Evolutionary conservation across 441 rosid genomes (phyloP).

Genomic region (Gossypium laxum): DNA sequence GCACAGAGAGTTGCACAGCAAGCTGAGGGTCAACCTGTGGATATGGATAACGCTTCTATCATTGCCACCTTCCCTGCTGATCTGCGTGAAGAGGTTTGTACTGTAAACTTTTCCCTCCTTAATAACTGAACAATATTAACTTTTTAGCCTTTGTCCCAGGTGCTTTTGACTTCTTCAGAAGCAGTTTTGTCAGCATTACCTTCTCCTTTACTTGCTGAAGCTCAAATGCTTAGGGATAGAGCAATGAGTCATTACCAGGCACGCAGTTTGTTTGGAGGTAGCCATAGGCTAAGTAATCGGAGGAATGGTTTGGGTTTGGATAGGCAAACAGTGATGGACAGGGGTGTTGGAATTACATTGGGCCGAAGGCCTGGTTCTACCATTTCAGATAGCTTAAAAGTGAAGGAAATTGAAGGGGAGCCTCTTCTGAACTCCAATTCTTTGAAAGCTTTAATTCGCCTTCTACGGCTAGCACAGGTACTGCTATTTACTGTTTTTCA

Average conservation of each 20-base stretch:
- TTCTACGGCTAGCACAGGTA: conserved; percentile 85
- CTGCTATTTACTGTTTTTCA: conserved; percentile 3
- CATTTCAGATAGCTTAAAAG: conserved; percentile 52
- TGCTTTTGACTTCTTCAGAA: conserved; percentile 90
- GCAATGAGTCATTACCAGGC: conserved; percentile 98
- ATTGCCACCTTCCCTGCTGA: conserved; percentile 98
- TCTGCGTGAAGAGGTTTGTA: conserved; percentile 88
- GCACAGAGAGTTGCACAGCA: conserved; percentile 82
- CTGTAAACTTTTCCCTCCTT: conserved; percentile 17
- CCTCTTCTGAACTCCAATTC: conserved; percentile 68
- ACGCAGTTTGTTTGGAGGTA: conserved; percentile 75
- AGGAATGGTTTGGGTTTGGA: conserved; percentile 92
- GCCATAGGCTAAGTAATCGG: conserved; percentile 63
- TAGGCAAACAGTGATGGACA: conserved; percentile 80
- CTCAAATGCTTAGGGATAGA: conserved; percentile 88
- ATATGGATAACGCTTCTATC: conserved; percentile 97
- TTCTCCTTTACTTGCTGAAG: conserved; percentile 86
- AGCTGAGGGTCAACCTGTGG: conserved; percentile 92
- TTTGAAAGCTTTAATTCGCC: conserved; percentile 70
- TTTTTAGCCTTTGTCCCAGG: conserved; percentile 38
- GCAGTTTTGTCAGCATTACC: conserved; percentile 89
- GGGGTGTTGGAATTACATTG: conserved; percentile 83
- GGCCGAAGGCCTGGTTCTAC: conserved; percentile 65
- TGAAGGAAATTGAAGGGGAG: conserved; percentile 82
- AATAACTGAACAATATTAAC: conserved; percentile 18